Evolutionary conservation across 495 filamentous ascomycete species (phyloP).

Genomic region (Lophiostoma macrostomum): DNA sequence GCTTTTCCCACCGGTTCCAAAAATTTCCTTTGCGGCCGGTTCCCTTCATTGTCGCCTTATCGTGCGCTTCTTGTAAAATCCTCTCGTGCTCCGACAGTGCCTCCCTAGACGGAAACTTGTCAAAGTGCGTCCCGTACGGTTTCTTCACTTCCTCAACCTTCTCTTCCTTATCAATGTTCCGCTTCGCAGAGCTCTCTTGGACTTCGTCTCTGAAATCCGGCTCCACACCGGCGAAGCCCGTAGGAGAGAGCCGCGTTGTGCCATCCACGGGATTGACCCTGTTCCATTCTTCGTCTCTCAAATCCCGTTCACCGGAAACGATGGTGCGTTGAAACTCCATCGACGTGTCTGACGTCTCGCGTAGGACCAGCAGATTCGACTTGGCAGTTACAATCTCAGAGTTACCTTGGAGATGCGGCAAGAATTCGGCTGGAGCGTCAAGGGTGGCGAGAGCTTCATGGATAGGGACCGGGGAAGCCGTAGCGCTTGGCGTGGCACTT

Average conservation of each 20-base stretch:
- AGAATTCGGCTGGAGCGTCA: constrained; percentile 13
- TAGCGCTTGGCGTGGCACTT: not conserved
- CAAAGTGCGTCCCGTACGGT: too few species aligned
- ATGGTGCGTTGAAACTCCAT: not conserved
- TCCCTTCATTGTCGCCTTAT: too few species aligned
- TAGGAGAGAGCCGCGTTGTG: constrained; percentile 8
- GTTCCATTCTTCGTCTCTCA: not conserved
- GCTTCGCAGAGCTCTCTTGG: not conserved
- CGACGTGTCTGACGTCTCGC: not conserved
- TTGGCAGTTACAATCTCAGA: constrained; percentile 13
- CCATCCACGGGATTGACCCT: constrained; percentile 12
- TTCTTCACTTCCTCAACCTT: not conserved
- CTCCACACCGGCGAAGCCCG: constrained; percentile 11
- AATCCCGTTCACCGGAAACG: not conserved
- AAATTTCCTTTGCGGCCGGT: not conserved
- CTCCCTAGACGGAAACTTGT: too few species aligned
- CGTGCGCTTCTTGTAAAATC: too few species aligned
- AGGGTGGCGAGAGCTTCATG: constrained; percentile 12
- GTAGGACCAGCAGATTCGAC: constrained; percentile 16
- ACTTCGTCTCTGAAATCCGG: not conserved
- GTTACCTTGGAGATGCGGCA: constrained; percentile 15
- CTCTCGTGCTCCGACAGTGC: too few species aligned
- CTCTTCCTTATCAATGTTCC: not conserved
- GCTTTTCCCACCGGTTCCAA: not conserved
- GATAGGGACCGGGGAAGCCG: constrained; percentile 8